Evolutionary conservation across 768 basidiomycete species (phyloP).

Genomic region (Tulasnella sp.): DNA sequence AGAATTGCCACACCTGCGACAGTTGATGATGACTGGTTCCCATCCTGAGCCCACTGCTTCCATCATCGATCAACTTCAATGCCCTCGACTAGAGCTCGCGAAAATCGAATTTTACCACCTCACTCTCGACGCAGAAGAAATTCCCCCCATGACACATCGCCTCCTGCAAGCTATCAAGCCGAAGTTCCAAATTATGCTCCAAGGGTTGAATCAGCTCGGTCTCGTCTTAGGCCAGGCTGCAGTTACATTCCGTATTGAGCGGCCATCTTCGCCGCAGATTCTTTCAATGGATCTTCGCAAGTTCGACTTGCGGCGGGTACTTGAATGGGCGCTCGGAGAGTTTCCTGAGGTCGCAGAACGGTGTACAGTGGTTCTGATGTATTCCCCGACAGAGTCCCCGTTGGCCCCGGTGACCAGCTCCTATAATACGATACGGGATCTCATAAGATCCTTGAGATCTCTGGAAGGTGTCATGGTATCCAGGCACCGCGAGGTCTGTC

Average conservation of each 20-base stretch:
- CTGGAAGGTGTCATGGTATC: background rate
- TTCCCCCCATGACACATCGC: background rate
- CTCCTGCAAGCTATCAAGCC: background rate
- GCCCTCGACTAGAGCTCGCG: background rate
- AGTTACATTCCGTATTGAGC: background rate
- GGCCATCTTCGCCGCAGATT: background rate
- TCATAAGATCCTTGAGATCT: background rate
- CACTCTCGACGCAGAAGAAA: background rate
- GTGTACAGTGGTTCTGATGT: background rate
- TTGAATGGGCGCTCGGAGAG: background rate
- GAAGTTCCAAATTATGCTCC: background rate
- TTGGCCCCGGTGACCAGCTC: background rate
- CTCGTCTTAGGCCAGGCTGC: background rate
- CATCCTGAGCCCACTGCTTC: background rate
- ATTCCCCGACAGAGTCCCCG: background rate
- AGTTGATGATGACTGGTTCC: background rate
- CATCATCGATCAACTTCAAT: background rate
- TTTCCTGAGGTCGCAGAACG: background rate
- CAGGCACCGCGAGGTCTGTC: background rate
- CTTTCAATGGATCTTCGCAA: background rate
- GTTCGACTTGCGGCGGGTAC: background rate
- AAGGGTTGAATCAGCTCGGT: background rate
- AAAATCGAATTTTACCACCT: background rate
- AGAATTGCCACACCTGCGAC: background rate
- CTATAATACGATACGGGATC: background rate